A percentile compares a stretch with the other conserved stretches of the same genome.
These are phyloP conservation scores for Exophiala aquamarina DNA, from an alignment of 2,329 filamentous ascomycete species.

Conservation along the genomic window DNA sequence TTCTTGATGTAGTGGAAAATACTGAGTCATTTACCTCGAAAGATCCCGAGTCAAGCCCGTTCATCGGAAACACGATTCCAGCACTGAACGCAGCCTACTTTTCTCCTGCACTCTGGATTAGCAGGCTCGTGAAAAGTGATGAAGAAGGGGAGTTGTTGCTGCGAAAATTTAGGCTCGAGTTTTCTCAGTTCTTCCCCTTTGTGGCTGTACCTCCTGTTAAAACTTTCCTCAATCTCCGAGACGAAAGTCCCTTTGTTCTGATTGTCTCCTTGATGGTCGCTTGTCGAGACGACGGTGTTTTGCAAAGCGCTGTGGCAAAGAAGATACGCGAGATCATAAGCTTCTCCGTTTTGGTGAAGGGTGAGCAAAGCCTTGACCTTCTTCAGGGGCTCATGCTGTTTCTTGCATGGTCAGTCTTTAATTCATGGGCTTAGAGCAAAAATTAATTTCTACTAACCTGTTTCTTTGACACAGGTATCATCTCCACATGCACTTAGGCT, in stretches of 20 bases:
- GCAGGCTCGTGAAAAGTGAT: conserved; percentile 7
- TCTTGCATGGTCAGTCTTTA: conserved; percentile 35
- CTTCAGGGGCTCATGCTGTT: conserved; percentile 41
- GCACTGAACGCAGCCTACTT: not conserved
- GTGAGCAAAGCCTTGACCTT: conserved; percentile 39
- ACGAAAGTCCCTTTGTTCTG: conserved; percentile 36
- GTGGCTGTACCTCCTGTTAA: conserved; percentile 23
- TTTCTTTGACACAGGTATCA: too few relatives aligned
- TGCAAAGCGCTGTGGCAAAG: conserved; percentile 32
- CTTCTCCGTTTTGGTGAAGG: conserved; percentile 33
- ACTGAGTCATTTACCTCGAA: too few relatives aligned
- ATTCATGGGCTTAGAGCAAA: too few relatives aligned
- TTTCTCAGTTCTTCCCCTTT: conserved; percentile 32
- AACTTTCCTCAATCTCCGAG: conserved; percentile 21
- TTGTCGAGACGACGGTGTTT: conserved; percentile 26
- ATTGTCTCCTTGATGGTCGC: conserved; percentile 34
- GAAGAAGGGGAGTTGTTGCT: conserved; percentile 22
- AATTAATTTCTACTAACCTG: too few relatives aligned
- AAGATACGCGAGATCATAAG: conserved; percentile 32
- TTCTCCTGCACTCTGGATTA: conserved; percentile 6
- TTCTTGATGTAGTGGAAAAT: too few relatives aligned
- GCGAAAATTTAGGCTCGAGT: conserved; percentile 14
- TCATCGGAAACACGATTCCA: not conserved
- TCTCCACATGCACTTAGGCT: conserved; percentile 19
- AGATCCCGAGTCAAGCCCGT: not conserved